Percentiles rank a stretch among this genome's conserved stretches.
Evolutionary conservation across 768 basidiomycete species (phyloP).

Genomic region (Sporobolomyces phaffii): DNA sequence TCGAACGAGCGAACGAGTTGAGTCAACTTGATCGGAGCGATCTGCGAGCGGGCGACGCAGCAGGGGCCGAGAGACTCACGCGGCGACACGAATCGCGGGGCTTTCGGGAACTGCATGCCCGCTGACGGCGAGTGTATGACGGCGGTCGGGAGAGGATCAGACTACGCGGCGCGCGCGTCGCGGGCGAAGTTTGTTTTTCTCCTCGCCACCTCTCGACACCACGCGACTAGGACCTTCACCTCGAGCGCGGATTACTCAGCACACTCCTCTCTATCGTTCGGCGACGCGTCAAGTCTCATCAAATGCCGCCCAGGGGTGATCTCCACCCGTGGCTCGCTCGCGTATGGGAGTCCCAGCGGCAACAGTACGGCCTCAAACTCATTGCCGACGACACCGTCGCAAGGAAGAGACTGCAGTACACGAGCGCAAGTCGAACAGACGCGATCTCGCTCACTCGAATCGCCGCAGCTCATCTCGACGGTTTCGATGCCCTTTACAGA

Average conservation of each 20-base stretch:
- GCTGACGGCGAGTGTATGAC: neutral
- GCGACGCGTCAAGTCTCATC: too few relatives aligned
- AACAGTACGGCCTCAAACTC: too few relatives aligned
- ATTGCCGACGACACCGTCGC: too few relatives aligned
- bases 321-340: constrained; percentile 7
- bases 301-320: neutral
- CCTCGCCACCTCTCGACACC: neutral
- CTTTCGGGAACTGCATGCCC: constrained; percentile 17
- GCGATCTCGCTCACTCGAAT: neutral
- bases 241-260: too few relatives aligned
- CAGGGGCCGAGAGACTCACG: constrained; percentile 16
- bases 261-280: too few relatives aligned
- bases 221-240: neutral
- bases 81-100: constrained; percentile 4
- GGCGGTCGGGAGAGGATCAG: too few relatives aligned
- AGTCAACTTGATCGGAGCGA: neutral
- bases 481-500: too few relatives aligned
- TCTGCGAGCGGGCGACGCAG: too few relatives aligned
- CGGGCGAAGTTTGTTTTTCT: too few relatives aligned
- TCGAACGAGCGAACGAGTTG: neutral
- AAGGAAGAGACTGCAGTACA: constrained; percentile 1
- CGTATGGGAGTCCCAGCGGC: neutral
- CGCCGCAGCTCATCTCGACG: too few relatives aligned
- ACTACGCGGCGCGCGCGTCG: too few relatives aligned
- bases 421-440: neutral